Percentiles rank a stretch among this genome's conserved stretches.
These are phyloP conservation scores for Dothiorella sarmentorum DNA, from an alignment of 2,329 filamentous ascomycete genomes.

Conservation along the genomic window DNA sequence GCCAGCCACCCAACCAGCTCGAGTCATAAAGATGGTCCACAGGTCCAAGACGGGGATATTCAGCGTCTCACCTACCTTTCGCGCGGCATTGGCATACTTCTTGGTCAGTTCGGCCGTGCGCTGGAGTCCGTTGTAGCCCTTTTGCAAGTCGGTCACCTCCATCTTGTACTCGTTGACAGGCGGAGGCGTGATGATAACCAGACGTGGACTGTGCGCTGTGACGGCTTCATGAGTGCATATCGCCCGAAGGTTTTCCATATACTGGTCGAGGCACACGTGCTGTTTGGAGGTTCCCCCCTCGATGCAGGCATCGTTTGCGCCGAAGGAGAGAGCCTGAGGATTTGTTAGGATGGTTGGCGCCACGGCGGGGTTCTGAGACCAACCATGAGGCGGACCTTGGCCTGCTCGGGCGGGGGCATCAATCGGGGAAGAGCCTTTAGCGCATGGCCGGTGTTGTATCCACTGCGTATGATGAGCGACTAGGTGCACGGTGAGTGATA, in stretches of 20 bases:
- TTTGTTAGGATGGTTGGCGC: constrained; percentile 8
- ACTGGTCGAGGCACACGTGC: constrained; percentile 73
- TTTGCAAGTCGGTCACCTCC: constrained; percentile 46
- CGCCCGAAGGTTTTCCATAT: constrained; percentile 65
- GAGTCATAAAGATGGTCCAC: constrained; percentile 72
- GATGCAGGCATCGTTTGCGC: constrained; percentile 84
- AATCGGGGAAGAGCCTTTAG: constrained; percentile 66
- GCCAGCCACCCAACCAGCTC: constrained; percentile 50
- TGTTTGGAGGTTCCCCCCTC: constrained; percentile 62
- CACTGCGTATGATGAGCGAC: constrained; percentile 42
- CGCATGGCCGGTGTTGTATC: constrained; percentile 78
- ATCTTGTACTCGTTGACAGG: constrained; percentile 75
- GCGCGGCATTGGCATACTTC: constrained; percentile 63
- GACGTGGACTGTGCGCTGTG: constrained; percentile 64
- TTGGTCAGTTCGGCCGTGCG: constrained; percentile 61
- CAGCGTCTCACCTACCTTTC: constrained; percentile 56
- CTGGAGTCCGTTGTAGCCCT: constrained; percentile 34
- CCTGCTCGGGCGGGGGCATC: constrained; percentile 62
- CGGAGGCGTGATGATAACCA: constrained; percentile 77
- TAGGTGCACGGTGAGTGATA: neutral
- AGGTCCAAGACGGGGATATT: constrained; percentile 70
- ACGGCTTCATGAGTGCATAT: constrained; percentile 73
- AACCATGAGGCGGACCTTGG: constrained; percentile 65
- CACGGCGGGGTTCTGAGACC: neutral
- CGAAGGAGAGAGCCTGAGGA: constrained; percentile 71